Evolutionary conservation across 2,329 filamentous ascomycete genomes (phyloP), one percentile per base, ranked within the genome.

Genomic region (Ascochyta lentis): DNA sequence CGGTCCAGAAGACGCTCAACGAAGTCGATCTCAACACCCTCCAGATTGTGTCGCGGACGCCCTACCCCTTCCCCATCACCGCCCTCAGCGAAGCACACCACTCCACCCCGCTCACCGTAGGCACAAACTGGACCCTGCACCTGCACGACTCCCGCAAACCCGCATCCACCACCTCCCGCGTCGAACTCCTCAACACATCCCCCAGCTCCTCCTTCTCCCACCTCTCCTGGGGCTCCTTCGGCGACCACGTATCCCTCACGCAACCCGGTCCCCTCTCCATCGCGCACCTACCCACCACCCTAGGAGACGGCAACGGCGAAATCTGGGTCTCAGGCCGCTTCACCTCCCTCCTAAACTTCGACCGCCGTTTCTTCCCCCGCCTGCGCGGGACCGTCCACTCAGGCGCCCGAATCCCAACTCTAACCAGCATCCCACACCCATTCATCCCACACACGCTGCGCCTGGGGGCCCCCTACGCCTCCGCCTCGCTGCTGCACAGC

Each of bases 301-400:
- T 82, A 0, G 75, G 79, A 8, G 81, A 85, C 59, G 80, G 87
- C 16, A 89, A 91, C 45, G 84, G 89, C 56, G 89, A 95, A 27
- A 95, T 98, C 37, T 94, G 93, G 78, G 86, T 97, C 33, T 91
- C 89, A 4, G 94, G 94, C 0, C 86, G 94, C 15, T 97, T 97
- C 71, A 90, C 92, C 4, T 93, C 87, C 66, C 91, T 97, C 53
- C 80, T 97, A 3, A 89, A 92, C 70, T 98, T 96, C 76, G 92
- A 97, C 70, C 86, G 92, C 3, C 88, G 94, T 40, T 91, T 86
- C 74, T 96, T 97, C 67, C 91, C 92, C 0, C 84, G 85, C 15
- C 83, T 96, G 7, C 84, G 86, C 56, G 88, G 86, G 6, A 91
- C 91, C 0, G 87, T 96, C 9, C 87, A 96, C 75, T 96, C 92